Base-by-base conservation (phyloP, 2,329 filamentous ascomycete species). In the Talaromyces sp. region DNA sequence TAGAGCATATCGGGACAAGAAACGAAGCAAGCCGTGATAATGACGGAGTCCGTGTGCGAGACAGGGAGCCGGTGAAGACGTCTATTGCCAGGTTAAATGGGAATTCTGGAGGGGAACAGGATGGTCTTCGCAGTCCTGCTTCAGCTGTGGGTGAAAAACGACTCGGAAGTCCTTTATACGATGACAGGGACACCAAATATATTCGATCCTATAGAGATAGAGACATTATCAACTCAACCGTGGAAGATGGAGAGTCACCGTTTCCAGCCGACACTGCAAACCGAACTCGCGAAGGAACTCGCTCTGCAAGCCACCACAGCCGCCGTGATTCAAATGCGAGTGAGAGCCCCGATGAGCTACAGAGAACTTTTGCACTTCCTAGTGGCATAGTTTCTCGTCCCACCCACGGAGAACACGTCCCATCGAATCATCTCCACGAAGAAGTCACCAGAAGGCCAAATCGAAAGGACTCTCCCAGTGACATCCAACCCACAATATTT, bases 261-360 rank as follows among this genome's bases (percentile, higher is more conserved):
- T 44, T 18, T 47, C n/a, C 16, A 44, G n/a, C 10, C n/a, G n/a
- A 27, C 18, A 47, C n/a, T 27, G 23, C 42, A 18, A 6, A 47
- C 42, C 18, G 8, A 10, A 18, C 42, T 4, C 23, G 16, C 50
- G 50, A 30, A 23, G 50, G 31, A 31, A 30, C 16, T 53, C 50
- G 30, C 44, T 10, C n/a, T 27, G 44, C 44, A 27, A 27, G n/a
- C 23, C 23, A 9, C 8, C 10, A 18, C 10, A 1, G 18, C 7
- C 58, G 40, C 34, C 65, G 54, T 18, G 14, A 28, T 40, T 61
- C 60, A 18, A 66, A 64, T 28, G 55, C 59, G n/a, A 66, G 69
- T 44, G 76, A 78, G 44, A 78, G 76, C 60, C 68, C 75, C 5
- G 76, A 78, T 68, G 76, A 74, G 60, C 63, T 78, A 2, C 76